A percentile compares a stretch with the other conserved stretches of the same genome.
Conservation (phyloP, 2,329 filamentous ascomycete genomes). For the Fusarium nodosum region DNA sequence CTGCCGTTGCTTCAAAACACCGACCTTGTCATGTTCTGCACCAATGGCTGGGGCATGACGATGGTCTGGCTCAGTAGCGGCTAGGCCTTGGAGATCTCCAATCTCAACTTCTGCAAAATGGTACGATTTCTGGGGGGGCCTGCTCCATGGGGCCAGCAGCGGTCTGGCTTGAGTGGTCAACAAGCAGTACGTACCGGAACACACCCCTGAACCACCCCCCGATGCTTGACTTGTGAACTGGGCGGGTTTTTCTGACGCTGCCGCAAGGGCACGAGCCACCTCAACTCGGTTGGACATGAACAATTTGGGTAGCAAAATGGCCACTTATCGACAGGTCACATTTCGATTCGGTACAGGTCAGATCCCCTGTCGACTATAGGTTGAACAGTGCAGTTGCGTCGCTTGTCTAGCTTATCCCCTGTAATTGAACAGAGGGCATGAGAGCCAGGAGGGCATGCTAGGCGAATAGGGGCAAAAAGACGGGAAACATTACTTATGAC, state of each 20-base stretch:
- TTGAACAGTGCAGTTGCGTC: slow-evolving; percentile 28
- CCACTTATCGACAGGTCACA: slow-evolving; percentile 46
- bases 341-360: slow-evolving; percentile 43
- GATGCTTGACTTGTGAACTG: slow-evolving; percentile 40
- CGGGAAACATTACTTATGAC: slow-evolving; percentile 35
- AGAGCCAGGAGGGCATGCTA: slow-evolving; percentile 37
- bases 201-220: slow-evolving; percentile 36
- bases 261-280: slow-evolving; percentile 19
- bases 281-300: slow-evolving; percentile 32
- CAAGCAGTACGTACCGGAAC: slow-evolving; percentile 38
- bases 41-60: slow-evolving; percentile 45
- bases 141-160: slow-evolving; percentile 44
- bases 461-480: slow-evolving; percentile 38
- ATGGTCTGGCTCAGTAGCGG: slow-evolving; percentile 48
- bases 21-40: slow-evolving; percentile 39
- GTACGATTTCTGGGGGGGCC: slow-evolving; percentile 47
- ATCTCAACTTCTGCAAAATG: slow-evolving; percentile 49
- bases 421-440: slow-evolving; percentile 29
- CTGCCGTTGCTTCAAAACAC: slow-evolving; percentile 36
- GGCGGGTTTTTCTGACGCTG: slow-evolving; percentile 26
- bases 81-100: slow-evolving; percentile 50
- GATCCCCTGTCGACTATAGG: slow-evolving; percentile 23
- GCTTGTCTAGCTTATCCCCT: slow-evolving; percentile 27
- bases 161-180: slow-evolving; percentile 43
- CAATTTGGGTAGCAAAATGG: slow-evolving; percentile 27